Conservation (phyloP, 768 basidiomycete genomes). For the Nevesoporus exiguus region DNA sequence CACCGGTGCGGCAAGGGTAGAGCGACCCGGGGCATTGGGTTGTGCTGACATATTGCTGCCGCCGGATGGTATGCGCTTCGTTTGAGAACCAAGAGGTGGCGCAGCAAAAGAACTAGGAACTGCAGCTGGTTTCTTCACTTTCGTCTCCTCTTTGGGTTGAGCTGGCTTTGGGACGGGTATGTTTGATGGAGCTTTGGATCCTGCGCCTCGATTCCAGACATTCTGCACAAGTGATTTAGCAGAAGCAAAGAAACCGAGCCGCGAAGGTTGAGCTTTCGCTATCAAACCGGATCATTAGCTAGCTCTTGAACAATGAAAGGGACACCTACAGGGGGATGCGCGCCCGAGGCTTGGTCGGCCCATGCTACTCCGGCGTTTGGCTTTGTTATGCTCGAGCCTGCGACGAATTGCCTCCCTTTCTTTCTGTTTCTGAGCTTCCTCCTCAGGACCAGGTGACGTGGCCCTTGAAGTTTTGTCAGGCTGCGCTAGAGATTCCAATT, state of each 20-base stretch:
- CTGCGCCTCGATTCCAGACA: slow-evolving; percentile 64
- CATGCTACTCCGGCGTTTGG: slow-evolving; percentile 66
- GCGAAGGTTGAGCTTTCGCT: slow-evolving; percentile 42
- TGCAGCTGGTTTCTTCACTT: slow-evolving; percentile 21
- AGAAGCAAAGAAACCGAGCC: slow-evolving; percentile 66
- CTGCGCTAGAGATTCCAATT: slow-evolving; percentile 21
- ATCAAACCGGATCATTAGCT: slow-evolving; percentile 23
- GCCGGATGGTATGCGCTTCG: slow-evolving; percentile 17
- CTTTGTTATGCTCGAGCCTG: slow-evolving; percentile 63
- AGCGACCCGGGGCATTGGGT: slow-evolving; percentile 4
- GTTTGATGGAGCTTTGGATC: slow-evolving; percentile 26
- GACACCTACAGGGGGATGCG: slow-evolving; percentile 40
- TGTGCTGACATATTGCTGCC: slow-evolving; percentile 7
- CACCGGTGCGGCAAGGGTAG: slow-evolving; percentile 12
- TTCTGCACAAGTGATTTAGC: slow-evolving; percentile 70
- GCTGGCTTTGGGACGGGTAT: slow-evolving; percentile 29
- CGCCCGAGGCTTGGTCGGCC: slow-evolving; percentile 43
- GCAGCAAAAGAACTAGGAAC: slow-evolving; percentile 22
- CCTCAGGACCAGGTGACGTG: slow-evolving; percentile 19
- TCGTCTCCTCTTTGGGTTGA: slow-evolving; percentile 14
- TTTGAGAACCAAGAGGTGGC: slow-evolving; percentile 18
- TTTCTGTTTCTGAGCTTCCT: slow-evolving; percentile 36
- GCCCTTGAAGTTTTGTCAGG: slow-evolving; percentile 36
- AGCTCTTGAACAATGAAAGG: not conserved
- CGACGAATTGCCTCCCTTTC: slow-evolving; percentile 59